These are phyloP conservation scores for Trichodelitschia bisporula DNA, from an alignment of 495 filamentous ascomycete genomes.

Conservation along the genomic window DNA sequence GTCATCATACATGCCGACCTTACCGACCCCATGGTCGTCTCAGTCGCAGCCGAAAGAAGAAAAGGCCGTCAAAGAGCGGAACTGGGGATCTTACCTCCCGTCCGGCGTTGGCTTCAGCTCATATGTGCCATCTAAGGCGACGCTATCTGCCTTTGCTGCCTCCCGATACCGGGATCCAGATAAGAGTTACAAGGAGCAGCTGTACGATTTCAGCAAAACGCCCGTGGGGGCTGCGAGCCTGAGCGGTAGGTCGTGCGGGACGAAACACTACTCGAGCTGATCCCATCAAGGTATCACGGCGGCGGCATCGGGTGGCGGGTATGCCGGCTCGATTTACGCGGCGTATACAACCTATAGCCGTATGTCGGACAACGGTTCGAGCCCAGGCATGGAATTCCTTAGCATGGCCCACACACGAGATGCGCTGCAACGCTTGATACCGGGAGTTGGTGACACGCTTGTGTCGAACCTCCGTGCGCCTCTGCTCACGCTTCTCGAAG, in stretches of 20 bases:
- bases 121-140: conserved; percentile 12
- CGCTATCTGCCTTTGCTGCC: conserved; percentile 11
- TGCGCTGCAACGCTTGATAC: conserved; percentile 11
- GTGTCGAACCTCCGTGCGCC: conserved; percentile 16
- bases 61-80: conserved; percentile 10
- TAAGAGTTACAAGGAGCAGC: conserved; percentile 17
- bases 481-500: conserved; percentile 16
- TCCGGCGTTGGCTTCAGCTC: conserved; percentile 14
- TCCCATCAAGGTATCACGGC: not conserved
- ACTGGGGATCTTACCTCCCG: conserved; percentile 15
- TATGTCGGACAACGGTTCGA: not conserved
- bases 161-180: conserved; percentile 14
- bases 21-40: conserved; percentile 6
- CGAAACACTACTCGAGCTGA: not conserved
- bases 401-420: conserved; percentile 17
- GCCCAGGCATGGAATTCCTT: conserved; percentile 15
- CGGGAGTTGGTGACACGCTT: conserved; percentile 12
- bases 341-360: conserved; percentile 15
- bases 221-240: conserved; percentile 16
- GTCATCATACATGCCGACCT: conserved; percentile 10
- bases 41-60: conserved; percentile 6
- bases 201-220: conserved; percentile 18
- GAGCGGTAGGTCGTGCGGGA: conserved; percentile 4
- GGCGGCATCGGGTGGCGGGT: conserved; percentile 12
- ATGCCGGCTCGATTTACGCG: conserved; percentile 14